Evolutionary conservation across 1,284 basidiomycete genomes (phyloP).

Genomic region (Sporisorium sorghi): DNA sequence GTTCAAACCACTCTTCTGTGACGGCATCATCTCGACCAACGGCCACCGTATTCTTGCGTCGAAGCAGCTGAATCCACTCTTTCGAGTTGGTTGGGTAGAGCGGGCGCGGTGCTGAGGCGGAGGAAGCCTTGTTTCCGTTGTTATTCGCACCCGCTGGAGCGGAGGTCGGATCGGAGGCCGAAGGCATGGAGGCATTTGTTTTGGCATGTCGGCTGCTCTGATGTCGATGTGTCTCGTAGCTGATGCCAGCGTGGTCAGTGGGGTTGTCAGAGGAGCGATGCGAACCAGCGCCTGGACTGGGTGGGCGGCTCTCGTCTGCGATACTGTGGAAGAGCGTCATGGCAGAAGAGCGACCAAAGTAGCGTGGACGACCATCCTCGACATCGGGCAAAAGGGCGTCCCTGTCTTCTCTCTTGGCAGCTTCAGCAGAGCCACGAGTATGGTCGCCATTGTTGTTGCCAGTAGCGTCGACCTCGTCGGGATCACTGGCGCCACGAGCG

Average conservation of each 20-base stretch:
- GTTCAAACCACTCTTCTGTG: conserved; percentile 58
- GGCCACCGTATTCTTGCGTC: conserved; percentile 59
- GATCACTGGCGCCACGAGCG: conserved; percentile 14
- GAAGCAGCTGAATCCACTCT: conserved; percentile 58
- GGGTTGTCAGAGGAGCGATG: conserved; percentile 16
- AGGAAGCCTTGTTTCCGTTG: not conserved
- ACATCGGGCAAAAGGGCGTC: conserved; percentile 56
- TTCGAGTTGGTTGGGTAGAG: conserved; percentile 60
- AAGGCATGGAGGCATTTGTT: not conserved
- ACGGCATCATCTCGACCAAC: conserved; percentile 59
- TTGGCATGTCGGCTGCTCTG: conserved; percentile 7
- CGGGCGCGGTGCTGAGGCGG: conserved; percentile 24
- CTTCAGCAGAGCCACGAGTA: not conserved
- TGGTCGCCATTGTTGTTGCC: not conserved
- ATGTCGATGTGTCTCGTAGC: conserved; percentile 46
- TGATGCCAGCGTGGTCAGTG: conserved; percentile 38
- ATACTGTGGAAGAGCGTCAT: conserved; percentile 51
- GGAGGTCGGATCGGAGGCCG: not conserved
- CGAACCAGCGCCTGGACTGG: conserved; percentile 36
- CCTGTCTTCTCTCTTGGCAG: conserved; percentile 30
- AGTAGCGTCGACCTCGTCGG: conserved; percentile 16
- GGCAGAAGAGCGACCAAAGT: conserved; percentile 57
- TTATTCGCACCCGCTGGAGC: not conserved
- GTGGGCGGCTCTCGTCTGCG: conserved; percentile 50
- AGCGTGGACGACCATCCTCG: conserved; percentile 61